Percentiles rank a stretch among this genome's conserved stretches.
These are phyloP conservation scores for Hippophae tibetana DNA, from an alignment of 306 rosid species.

Conservation along the genomic window DNA sequence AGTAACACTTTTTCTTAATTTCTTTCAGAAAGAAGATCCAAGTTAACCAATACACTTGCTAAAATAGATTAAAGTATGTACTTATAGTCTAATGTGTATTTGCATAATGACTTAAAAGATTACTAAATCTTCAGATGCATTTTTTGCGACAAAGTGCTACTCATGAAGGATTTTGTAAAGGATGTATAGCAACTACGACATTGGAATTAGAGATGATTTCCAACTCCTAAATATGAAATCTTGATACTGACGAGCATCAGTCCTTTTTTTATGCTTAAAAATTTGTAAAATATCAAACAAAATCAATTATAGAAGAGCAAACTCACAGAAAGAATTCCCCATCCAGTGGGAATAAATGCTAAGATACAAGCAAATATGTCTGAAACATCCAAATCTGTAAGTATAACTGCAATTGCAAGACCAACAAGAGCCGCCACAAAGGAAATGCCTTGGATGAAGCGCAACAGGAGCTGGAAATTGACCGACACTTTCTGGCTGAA, in stretches of 20 bases:
- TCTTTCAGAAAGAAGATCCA: no score
- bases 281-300: no score
- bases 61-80: no score
- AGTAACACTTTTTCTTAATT: no score
- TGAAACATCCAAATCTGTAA: constrained; percentile 41
- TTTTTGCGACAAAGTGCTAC: no score
- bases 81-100: no score
- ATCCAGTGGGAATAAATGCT: constrained; percentile 88
- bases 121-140: no score
- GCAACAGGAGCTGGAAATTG: constrained; percentile 83
- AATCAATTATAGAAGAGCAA: neutral
- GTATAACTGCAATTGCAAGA: constrained; percentile 49
- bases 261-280: no score
- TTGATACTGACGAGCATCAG: no score
- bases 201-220: neutral
- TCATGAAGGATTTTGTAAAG: neutral
- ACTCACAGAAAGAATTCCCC: constrained; percentile 92
- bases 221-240: neutral
- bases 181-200: neutral
- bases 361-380: constrained; percentile 75
- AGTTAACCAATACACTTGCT: no score
- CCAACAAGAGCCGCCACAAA: constrained; percentile 76
- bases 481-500: constrained; percentile 92
- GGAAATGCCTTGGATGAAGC: constrained; percentile 83
- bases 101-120: no score